A percentile compares a stretch with the other conserved stretches of the same genome.
Evolutionary conservation across 2,329 filamentous ascomycete species (phyloP).

Genomic region (Talaromyces marneffei): DNA sequence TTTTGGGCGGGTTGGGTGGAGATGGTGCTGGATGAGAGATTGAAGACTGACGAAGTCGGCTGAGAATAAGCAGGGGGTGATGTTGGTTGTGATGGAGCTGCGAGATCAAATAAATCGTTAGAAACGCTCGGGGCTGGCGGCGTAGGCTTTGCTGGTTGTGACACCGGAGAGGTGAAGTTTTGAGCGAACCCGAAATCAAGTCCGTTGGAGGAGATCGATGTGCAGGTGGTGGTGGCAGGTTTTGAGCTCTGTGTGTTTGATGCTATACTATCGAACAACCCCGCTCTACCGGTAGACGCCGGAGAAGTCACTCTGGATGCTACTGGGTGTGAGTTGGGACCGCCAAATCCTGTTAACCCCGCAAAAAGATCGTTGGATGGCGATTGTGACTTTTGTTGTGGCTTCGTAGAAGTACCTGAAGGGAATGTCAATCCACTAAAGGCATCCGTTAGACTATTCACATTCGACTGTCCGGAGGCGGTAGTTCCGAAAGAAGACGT

Average conservation of each 20-base stretch:
- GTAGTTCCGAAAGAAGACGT: slow-evolving; percentile 63
- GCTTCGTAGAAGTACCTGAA: slow-evolving; percentile 33
- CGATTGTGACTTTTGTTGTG: slow-evolving; percentile 29
- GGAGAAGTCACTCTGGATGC: slow-evolving; percentile 46
- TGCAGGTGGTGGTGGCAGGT: slow-evolving; percentile 33
- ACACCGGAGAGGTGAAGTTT: slow-evolving; percentile 44
- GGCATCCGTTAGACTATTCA: slow-evolving; percentile 71
- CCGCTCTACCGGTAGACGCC: slow-evolving; percentile 55
- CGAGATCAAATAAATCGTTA: slow-evolving; percentile 77
- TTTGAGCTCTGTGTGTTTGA: slow-evolving; percentile 55
- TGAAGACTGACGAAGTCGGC: slow-evolving; percentile 64
- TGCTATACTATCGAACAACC: slow-evolving; percentile 71
- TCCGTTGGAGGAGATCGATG: slow-evolving; percentile 53
- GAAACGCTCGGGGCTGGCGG: slow-evolving; percentile 52
- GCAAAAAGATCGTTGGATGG: slow-evolving; percentile 61
- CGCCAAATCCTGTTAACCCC: slow-evolving; percentile 51
- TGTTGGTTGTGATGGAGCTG: slow-evolving; percentile 41
- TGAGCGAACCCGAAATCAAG: slow-evolving; percentile 63
- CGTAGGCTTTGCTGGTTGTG: slow-evolving; percentile 36
- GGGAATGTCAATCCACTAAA: slow-evolving; percentile 66
- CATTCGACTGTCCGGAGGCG: slow-evolving; percentile 45
- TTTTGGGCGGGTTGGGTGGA: slow-evolving; percentile 35
- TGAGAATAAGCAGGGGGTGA: slow-evolving; percentile 35
- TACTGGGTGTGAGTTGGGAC: slow-evolving; percentile 39
- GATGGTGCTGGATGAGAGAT: slow-evolving; percentile 57